Percentiles rank a stretch among this genome's conserved stretches.
Conservation (phyloP, 441 rosid genomes). For the Brassica hybrid region DNA sequence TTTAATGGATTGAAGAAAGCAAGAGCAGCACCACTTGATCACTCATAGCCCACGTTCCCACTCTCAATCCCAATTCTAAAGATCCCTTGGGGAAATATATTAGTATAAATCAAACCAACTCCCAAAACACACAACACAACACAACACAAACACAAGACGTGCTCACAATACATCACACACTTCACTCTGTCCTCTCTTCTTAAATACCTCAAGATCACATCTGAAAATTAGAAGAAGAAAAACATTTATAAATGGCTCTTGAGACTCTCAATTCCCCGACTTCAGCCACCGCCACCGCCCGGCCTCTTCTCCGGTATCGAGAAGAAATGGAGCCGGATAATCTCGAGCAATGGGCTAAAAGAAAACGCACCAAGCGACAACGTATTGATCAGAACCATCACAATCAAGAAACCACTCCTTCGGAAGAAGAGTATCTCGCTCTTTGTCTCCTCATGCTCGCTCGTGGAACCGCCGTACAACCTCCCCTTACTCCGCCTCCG, state of each 20-base stretch:
- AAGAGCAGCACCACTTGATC: constrained; percentile 48
- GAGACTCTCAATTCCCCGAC: constrained; percentile 46
- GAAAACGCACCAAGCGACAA: constrained; percentile 47
- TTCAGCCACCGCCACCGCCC: constrained; percentile 30
- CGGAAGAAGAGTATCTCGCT: constrained; percentile 94
- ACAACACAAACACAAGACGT: constrained; percentile 41
- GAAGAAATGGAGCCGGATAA: constrained; percentile 43
- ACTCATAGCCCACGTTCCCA: constrained; percentile 49
- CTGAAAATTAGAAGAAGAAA: not conserved
- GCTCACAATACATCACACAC: constrained; percentile 48
- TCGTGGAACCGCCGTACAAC: constrained; percentile 52
- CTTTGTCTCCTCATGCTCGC: constrained; percentile 96
- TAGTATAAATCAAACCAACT: constrained; percentile 30
- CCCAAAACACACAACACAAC: constrained; percentile 28
- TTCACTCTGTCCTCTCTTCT: constrained; percentile 38
- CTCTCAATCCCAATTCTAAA: constrained; percentile 40
- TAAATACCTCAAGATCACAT: constrained; percentile 16
- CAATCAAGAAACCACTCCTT: constrained; percentile 41
- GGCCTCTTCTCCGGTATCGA: constrained; percentile 37
- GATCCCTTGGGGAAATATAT: constrained; percentile 1
- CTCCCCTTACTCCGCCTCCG: not conserved
- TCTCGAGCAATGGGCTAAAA: constrained; percentile 44
- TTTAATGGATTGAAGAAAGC: constrained; percentile 39
- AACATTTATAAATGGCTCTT: constrained; percentile 42
- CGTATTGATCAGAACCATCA: constrained; percentile 41